phyloP scores from a whole-genome alignment of 1,284 basidiomycete species.

The Cryptococcus depauperatus region DNA sequence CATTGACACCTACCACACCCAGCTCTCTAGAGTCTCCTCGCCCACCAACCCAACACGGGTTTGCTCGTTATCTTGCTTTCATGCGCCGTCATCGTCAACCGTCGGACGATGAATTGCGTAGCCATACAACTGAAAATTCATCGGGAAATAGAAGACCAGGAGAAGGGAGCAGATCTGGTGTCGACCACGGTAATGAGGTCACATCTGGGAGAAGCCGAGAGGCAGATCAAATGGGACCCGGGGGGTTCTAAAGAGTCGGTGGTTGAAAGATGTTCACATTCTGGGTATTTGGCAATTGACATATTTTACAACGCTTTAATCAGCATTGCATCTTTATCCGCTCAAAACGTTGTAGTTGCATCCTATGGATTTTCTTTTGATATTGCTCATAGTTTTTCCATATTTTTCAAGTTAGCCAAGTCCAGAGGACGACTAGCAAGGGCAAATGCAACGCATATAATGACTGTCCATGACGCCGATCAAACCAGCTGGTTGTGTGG shows the following conservation, averaged over 20 bases:
- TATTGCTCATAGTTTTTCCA: too few species aligned
- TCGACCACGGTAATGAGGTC: conserved; percentile 7
- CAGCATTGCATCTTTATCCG: too few species aligned
- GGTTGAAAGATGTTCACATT: too few species aligned
- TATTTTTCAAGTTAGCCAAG: too few species aligned
- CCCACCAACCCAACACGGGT: conserved; percentile 17
- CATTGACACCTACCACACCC: conserved; percentile 2
- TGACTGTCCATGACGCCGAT: too few species aligned
- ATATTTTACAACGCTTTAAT: too few species aligned
- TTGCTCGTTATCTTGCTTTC: conserved; percentile 40
- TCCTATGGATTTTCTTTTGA: too few species aligned
- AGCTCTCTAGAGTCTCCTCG: background rate
- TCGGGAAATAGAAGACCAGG: conserved; percentile 1
- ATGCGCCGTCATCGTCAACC: conserved; percentile 31
- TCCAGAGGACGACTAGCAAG: too few species aligned
- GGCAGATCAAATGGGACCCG: conserved; percentile 35
- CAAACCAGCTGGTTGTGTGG: too few species aligned
- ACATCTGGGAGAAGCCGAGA: conserved; percentile 25
- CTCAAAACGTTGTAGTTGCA: too few species aligned
- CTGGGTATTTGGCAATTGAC: too few species aligned
- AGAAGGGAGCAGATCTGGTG: background rate
- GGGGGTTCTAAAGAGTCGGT: conserved; percentile 23
- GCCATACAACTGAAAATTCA: background rate
- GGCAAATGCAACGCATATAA: too few species aligned
- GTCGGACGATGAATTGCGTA: background rate